Evolutionary conservation across 176 grass and related monocot species (phyloP), one percentile per base, ranked within the genome.

Genomic region (Panicum miliaceum): DNA sequence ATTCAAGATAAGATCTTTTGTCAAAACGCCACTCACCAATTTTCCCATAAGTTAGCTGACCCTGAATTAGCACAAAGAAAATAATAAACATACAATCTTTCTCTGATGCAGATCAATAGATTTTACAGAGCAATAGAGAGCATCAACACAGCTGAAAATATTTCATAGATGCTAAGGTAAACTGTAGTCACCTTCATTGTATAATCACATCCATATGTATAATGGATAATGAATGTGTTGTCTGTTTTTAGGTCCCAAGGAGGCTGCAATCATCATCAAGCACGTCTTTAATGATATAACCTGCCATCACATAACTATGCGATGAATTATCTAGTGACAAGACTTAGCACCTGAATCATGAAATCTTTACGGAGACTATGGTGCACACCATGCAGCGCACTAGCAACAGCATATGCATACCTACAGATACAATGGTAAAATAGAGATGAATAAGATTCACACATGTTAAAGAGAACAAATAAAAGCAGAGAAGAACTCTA

Each of bases 391-490:
- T 99, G 97, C 86, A 99, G 86, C 89, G 97, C 97, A 90, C 97
- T 99, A 76, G 97, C 93, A 20, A 99, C 74, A 64, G 97, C 97
- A 83, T 99, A 99, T 84, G 91, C 97, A 89, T 99, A 99, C 97
- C 97, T 99, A 85, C 35, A 38, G 69, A 79, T 75, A 82, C 34
- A 67, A 82, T 19, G 46, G 22, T n/a, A n/a, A 73, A 72, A 47
- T 20, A 37, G 32, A 53, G 68, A 75, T 67, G 47, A 72, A 52
- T 79, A 64, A 50, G 47, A 43, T 16, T 7, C 20, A 14, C 62
- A 57, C 38, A 81, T 54, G 61, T 68, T 52, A n/a, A 66, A 73
- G 11, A 57, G 58, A 67, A 45, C 42, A 72, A 47, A 48, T n/a
- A 62, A 66, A 63, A 52, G 43, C 40, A 71, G 29, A 79, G 1